Percentiles rank a stretch among this genome's conserved stretches.
phyloP scores from a whole-genome alignment of 2,329 filamentous ascomycete species.

The Fusarium pseudograminearum region DNA sequence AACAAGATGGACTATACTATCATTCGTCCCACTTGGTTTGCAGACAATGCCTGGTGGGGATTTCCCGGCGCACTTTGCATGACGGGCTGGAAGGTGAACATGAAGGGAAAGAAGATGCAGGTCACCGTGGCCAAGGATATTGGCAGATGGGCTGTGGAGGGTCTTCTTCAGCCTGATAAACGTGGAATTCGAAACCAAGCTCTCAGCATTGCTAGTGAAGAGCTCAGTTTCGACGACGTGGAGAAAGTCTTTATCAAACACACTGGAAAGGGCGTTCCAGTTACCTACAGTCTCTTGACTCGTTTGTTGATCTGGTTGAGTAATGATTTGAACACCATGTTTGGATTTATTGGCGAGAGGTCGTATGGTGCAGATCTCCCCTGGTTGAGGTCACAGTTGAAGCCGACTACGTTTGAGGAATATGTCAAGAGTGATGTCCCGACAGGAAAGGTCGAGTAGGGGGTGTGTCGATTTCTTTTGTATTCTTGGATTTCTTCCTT shows the following conservation, averaged over 20 bases:
- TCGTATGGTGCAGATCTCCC: slow-evolving; percentile 40
- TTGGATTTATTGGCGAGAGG: slow-evolving; percentile 39
- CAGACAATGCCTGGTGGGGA: slow-evolving; percentile 45
- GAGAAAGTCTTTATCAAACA: slow-evolving; percentile 37
- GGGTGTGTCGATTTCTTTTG: not conserved
- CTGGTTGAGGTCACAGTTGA: slow-evolving; percentile 34
- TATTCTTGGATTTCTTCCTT: not conserved
- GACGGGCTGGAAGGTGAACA: slow-evolving; percentile 46
- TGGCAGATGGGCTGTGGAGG: slow-evolving; percentile 43
- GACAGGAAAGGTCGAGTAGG: not conserved
- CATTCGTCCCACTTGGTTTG: slow-evolving; percentile 48
- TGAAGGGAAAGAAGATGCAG: slow-evolving; percentile 46
- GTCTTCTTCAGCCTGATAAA: slow-evolving; percentile 31
- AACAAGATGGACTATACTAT: slow-evolving; percentile 47
- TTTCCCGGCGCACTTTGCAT: slow-evolving; percentile 46
- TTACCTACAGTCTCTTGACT: slow-evolving; percentile 38
- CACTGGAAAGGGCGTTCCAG: slow-evolving; percentile 39
- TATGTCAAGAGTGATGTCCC: slow-evolving; percentile 35
- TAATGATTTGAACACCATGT: slow-evolving; percentile 43
- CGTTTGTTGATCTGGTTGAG: slow-evolving; percentile 40
- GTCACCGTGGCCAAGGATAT: slow-evolving; percentile 45
- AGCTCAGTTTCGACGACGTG: slow-evolving; percentile 41
- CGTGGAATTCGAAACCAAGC: slow-evolving; percentile 38
- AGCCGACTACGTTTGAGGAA: slow-evolving; percentile 42
- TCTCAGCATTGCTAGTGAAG: slow-evolving; percentile 45